Base-by-base conservation (phyloP, 306 rosid genomes). In the Neltuma alba region DNA sequence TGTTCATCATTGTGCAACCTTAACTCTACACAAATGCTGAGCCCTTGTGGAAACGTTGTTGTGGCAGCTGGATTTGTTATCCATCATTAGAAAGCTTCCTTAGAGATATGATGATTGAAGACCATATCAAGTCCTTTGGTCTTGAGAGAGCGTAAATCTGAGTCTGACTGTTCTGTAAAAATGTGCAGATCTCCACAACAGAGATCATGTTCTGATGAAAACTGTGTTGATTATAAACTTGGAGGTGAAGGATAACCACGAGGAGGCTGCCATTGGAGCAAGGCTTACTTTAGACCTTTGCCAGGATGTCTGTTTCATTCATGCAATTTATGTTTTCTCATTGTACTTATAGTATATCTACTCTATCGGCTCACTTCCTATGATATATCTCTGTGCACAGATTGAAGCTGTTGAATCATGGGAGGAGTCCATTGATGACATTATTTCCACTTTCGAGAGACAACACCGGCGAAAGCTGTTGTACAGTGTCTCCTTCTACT, bases 211-310 rank as follows among this genome's bases (percentile, higher is more conserved):
- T 79, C 86, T 87, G 8, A 61, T 85, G 93, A 94, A 89, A 89
- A 75, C 85, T 63, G 97, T 91, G 67, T 85, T 94, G 82, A 63
- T 94, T 68, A 65, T 94, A 70, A 94, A 94, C n/a, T 91, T 94
- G 91, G 98, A 94, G 91, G 98, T 94, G 37, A 94, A 94, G 82
- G 98, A 94, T 88, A 92, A 94, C 87, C 98, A 94, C 0, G 98
- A 92, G 74, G 97, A 94, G 89, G 98, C 98, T 42, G 97, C 98
- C 1, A 71, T 83, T 20, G 98, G 97, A 85, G 99, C 89, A 28
- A 86, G 95, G 66, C 97, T 87, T 66, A 86, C 97, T 74, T 81
- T 85, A 34, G 93, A 94, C 79, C 87, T 94, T 42, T 94, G 99
- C 80, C 92, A 84, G 61, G 89, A 91, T 97, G 99, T 94, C 36